Evolutionary conservation across 495 filamentous ascomycete genomes (phyloP).

Genomic region (Penicillium angulare): DNA sequence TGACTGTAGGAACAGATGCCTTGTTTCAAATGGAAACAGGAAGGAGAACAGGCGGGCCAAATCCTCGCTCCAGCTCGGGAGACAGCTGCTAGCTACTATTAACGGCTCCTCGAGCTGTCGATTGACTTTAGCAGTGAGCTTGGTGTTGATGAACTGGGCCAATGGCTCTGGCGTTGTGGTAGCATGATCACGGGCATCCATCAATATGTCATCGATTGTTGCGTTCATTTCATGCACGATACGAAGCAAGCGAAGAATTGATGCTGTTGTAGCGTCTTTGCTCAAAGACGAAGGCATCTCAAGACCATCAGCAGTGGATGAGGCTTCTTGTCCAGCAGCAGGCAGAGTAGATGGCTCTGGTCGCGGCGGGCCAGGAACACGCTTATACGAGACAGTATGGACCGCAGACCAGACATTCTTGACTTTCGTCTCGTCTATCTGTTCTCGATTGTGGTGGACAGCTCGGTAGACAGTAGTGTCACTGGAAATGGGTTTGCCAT

Average conservation of each 20-base stretch:
- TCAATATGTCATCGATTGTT: constrained; percentile 93
- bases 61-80: constrained; percentile 96
- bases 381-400: constrained; percentile 89
- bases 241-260: constrained; percentile 84
- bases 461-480: constrained; percentile 97
- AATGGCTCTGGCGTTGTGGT: constrained; percentile 79
- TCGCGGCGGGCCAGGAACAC: constrained; percentile 83
- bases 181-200: constrained; percentile 72
- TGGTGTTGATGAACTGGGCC: constrained; percentile 97
- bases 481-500: constrained; percentile 76
- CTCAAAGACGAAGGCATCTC: constrained; percentile 79
- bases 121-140: constrained; percentile 98
- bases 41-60: constrained; percentile 95
- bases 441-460: constrained; percentile 69
- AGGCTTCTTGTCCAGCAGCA: constrained; percentile 45
- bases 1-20: constrained; percentile 95
- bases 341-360: constrained; percentile 69
- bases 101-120: constrained; percentile 96
- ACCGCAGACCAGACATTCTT: constrained; percentile 86
- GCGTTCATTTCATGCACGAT: constrained; percentile 92
- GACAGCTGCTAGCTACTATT: constrained; percentile 95
- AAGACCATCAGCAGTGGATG: constrained; percentile 43
- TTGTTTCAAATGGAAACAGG: constrained; percentile 98
- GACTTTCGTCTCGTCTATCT: constrained; percentile 62
- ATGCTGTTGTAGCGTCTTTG: constrained; percentile 77